A percentile compares a stretch with the other conserved stretches of the same genome.
Evolutionary conservation across 306 rosid genomes (phyloP).

Genomic region (Dalbergia cultrata): DNA sequence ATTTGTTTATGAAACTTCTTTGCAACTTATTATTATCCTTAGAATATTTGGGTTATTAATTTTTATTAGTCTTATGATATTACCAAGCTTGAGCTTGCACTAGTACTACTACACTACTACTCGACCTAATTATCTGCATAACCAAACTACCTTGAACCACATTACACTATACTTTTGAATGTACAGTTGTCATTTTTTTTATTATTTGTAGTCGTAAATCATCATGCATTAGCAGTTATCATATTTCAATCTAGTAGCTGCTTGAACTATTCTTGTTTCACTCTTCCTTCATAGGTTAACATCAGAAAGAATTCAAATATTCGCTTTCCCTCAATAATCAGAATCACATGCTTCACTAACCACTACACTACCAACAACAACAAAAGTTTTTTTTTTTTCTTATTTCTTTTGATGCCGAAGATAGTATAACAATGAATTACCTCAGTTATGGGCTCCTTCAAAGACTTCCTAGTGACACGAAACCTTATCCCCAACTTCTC

Average conservation of each 20-base stretch:
- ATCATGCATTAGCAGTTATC: constrained; percentile 9
- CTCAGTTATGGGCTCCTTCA: constrained; percentile 85
- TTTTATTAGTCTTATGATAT: neutral
- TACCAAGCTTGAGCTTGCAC: neutral
- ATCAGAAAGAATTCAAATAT: no score
- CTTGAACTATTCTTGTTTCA: constrained; percentile 1
- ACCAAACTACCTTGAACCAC: constrained; percentile 27
- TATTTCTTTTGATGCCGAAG: neutral
- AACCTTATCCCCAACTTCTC: constrained; percentile 91
- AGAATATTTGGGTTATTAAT: neutral
- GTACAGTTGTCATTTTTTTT: neutral
- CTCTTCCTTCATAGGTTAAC: neutral
- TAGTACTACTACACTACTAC: neutral
- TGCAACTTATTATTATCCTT: neutral
- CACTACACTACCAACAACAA: neutral
- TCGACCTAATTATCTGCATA: neutral
- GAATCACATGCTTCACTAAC: constrained; percentile 5
- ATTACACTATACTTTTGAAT: neutral
- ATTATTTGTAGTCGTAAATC: neutral
- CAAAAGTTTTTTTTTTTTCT: neutral
- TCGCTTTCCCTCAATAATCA: neutral
- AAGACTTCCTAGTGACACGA: constrained; percentile 69
- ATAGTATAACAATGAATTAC: constrained; percentile 49
- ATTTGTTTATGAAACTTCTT: constrained; percentile 17
- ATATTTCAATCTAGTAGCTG: neutral